Evolutionary conservation across 2,329 filamentous ascomycete species (phyloP).

Genomic region (Botrytis porri): DNA sequence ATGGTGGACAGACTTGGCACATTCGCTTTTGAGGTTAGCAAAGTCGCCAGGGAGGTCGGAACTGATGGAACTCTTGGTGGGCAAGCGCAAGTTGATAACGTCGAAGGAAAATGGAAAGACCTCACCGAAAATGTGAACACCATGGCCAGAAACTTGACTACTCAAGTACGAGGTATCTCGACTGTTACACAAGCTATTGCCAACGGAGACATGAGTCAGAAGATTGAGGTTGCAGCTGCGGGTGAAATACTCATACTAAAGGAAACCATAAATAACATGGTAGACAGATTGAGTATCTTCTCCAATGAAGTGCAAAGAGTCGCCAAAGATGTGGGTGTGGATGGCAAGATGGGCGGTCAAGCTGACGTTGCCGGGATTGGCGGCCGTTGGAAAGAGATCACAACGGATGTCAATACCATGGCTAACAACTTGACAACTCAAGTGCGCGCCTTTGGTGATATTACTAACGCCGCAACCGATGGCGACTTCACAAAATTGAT

Average conservation of each 20-base stretch:
- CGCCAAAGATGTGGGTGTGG: conserved; percentile 92
- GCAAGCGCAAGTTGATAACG: conserved; percentile 89
- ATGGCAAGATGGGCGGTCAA: conserved; percentile 97
- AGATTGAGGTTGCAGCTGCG: conserved; percentile 91
- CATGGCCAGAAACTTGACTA: conserved; percentile 66
- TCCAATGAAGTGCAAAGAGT: conserved; percentile 95
- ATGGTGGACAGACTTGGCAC: conserved; percentile 98
- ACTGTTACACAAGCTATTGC: conserved; percentile 93
- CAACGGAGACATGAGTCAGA: conserved; percentile 91
- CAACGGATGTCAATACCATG: conserved; percentile 49
- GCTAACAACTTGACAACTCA: conserved; percentile 81
- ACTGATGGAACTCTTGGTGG: conserved; percentile 93
- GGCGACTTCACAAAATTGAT: conserved; percentile 97
- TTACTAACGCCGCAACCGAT: conserved; percentile 95
- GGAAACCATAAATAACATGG: conserved; percentile 99
- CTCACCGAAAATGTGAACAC: conserved; percentile 87
- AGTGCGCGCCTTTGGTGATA: conserved; percentile 96
- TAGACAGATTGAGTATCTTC: conserved; percentile 90
- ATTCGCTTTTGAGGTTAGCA: conserved; percentile 95
- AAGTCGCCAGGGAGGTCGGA: conserved; percentile 91
- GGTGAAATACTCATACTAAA: conserved; percentile 93
- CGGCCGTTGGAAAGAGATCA: conserved; percentile 97
- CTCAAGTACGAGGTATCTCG: conserved; percentile 83
- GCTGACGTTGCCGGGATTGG: conserved; percentile 91
- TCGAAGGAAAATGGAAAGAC: conserved; percentile 98